phyloP scores from a whole-genome alignment of 75 land plant genomes.

The Sequoia sempervirens region DNA sequence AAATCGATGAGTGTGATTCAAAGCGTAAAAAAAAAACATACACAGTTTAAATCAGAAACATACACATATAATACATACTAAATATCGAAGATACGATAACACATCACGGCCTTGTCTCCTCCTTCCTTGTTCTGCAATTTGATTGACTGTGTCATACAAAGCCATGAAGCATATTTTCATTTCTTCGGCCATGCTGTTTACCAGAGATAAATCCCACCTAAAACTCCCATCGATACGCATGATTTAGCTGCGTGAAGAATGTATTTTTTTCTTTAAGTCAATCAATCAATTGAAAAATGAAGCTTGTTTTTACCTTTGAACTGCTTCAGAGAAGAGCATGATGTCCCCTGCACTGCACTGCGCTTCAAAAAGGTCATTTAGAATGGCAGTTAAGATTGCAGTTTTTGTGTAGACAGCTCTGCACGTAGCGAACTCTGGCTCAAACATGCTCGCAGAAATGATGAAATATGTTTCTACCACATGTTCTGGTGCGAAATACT shows the following conservation, averaged over 20 bases:
- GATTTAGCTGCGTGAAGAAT: not conserved
- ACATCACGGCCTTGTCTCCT: slow-evolving; percentile 17
- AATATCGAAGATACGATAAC: not conserved
- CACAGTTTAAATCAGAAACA: too few relatives aligned
- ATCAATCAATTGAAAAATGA: not conserved
- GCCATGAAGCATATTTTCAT: slow-evolving; percentile 31
- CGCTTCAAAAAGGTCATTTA: slow-evolving; percentile 39
- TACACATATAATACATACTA: not conserved
- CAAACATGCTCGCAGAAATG: slow-evolving; percentile 18
- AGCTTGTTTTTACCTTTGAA: slow-evolving; percentile 14
- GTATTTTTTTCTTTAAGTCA: not conserved
- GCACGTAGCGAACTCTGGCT: slow-evolving; percentile 27
- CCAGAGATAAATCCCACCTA: slow-evolving; percentile 31
- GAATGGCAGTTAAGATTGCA: slow-evolving; percentile 10
- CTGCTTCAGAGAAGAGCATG: slow-evolving; percentile 26
- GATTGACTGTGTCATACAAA: slow-evolving; percentile 21
- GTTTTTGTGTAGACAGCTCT: slow-evolving; percentile 34
- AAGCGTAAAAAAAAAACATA: too few relatives aligned
- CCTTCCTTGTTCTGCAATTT: slow-evolving; percentile 19
- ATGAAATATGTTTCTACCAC: slow-evolving; percentile 34
- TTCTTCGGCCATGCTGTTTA: slow-evolving; percentile 16
- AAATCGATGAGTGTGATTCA: too few relatives aligned
- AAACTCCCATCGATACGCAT: not conserved
- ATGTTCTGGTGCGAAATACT: slow-evolving; percentile 31
- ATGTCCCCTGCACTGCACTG: slow-evolving; percentile 27